These are phyloP conservation scores for Breviolum minutum DNA, from an alignment of 73 alveolate species.

Conservation along the genomic window DNA sequence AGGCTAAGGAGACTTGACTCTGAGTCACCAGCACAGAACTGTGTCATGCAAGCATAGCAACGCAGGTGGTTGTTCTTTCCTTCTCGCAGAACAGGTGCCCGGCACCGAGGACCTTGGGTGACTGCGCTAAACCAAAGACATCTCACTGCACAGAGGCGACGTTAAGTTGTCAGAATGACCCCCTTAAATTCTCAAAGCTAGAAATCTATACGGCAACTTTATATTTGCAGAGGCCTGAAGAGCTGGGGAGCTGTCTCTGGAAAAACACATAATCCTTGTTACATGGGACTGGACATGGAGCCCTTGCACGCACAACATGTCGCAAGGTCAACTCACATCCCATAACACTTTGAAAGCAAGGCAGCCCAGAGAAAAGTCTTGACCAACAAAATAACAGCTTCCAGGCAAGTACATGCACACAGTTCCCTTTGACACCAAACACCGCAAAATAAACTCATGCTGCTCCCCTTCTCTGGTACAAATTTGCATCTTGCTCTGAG, in stretches of 20 bases:
- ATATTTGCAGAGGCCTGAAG: too few relatives aligned
- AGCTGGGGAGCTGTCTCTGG: too few relatives aligned
- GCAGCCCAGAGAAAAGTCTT: too few relatives aligned
- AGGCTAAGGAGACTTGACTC: neutral
- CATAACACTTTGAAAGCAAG: too few relatives aligned
- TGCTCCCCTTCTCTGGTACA: too few relatives aligned
- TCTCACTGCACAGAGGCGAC: neutral
- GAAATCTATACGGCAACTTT: neutral
- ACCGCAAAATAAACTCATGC: too few relatives aligned
- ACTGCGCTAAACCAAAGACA: neutral
- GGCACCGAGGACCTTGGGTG: slow-evolving; percentile 45
- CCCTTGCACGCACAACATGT: too few relatives aligned
- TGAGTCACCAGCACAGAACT: slow-evolving; percentile 2
- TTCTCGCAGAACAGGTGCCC: slow-evolving; percentile 21
- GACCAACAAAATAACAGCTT: neutral
- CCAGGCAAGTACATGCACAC: neutral
- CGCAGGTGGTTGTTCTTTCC: slow-evolving; percentile 65
- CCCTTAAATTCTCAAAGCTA: neutral
- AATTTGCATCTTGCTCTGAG: neutral
- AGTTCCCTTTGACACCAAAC: too few relatives aligned
- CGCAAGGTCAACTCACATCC: too few relatives aligned
- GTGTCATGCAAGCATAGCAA: slow-evolving; percentile 55
- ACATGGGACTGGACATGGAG: too few relatives aligned
- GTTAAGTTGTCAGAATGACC: neutral
- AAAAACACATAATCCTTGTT: too few relatives aligned